These are phyloP conservation scores for Cryptococcus sp. DNA, from an alignment of 1,284 basidiomycete genomes.

Conservation along the genomic window DNA sequence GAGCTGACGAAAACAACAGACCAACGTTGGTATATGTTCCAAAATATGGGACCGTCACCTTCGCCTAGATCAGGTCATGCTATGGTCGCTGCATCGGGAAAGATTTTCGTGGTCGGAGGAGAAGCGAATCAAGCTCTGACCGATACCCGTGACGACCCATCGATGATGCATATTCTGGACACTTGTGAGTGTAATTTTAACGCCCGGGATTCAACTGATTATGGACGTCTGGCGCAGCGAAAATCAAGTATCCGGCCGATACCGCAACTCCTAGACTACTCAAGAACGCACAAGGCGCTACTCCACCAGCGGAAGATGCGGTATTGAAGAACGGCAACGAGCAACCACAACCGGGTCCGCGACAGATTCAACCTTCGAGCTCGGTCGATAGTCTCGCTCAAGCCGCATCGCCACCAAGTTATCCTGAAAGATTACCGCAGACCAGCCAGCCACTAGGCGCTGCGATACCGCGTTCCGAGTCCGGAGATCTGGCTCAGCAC, in stretches of 20 bases:
- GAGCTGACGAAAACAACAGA: slow-evolving; percentile 39
- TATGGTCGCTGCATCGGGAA: slow-evolving; percentile 85
- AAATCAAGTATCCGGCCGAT: slow-evolving; percentile 87
- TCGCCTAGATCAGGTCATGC: slow-evolving; percentile 90
- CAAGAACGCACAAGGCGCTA: background rate
- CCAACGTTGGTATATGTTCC: slow-evolving; percentile 95
- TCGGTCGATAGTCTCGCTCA: slow-evolving; percentile 37
- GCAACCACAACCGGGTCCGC: slow-evolving; percentile 19
- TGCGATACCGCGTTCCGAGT: slow-evolving; percentile 15
- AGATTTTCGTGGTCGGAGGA: slow-evolving; percentile 90
- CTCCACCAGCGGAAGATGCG: too few relatives aligned
- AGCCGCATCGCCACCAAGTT: slow-evolving; percentile 31
- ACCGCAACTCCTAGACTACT: slow-evolving; percentile 30
- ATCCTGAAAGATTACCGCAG: slow-evolving; percentile 19
- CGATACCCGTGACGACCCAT: slow-evolving; percentile 69
- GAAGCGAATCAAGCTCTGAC: slow-evolving; percentile 63
- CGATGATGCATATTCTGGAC: slow-evolving; percentile 83
- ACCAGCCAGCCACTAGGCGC: slow-evolving; percentile 11
- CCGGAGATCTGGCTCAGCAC: slow-evolving; percentile 12
- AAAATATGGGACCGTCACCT: slow-evolving; percentile 96
- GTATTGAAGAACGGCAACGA: background rate
- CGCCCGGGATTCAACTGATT: slow-evolving; percentile 10
- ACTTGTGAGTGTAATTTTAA: slow-evolving; percentile 65
- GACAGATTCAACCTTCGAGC: slow-evolving; percentile 21
- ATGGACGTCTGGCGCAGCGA: slow-evolving; percentile 53